phyloP scores from a whole-genome alignment of 2,329 filamentous ascomycete genomes.

The Hypoxylon sp. region DNA sequence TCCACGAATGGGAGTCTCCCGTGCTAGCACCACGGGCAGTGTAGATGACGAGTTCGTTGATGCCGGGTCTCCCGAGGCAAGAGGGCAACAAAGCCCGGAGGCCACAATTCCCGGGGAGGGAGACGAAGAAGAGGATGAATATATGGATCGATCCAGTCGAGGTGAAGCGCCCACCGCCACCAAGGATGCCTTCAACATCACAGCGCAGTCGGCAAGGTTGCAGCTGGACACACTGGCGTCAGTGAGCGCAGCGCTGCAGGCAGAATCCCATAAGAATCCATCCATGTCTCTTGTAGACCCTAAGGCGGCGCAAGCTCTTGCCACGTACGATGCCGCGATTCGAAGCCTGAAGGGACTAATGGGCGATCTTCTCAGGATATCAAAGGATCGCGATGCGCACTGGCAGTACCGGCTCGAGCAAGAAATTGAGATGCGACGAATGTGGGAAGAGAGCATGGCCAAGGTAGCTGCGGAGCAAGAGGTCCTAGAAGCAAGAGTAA shows the following conservation, averaged over 20 bases:
- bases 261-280: slow-evolving; percentile 77
- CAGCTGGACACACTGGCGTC: slow-evolving; percentile 91
- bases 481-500: slow-evolving; percentile 85
- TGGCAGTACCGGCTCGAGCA: slow-evolving; percentile 96
- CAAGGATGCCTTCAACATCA: slow-evolving; percentile 97
- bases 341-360: slow-evolving; percentile 87
- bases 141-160: slow-evolving; percentile 82
- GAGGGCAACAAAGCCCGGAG: slow-evolving; percentile 50
- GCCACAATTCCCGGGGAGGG: slow-evolving; percentile 55
- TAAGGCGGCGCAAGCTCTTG: slow-evolving; percentile 79
- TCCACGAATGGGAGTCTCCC: slow-evolving; percentile 50
- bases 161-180: slow-evolving; percentile 78
- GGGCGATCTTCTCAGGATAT: slow-evolving; percentile 89
- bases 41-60: slow-evolving; percentile 65
- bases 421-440: slow-evolving; percentile 88
- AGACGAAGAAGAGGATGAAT: slow-evolving; percentile 76
- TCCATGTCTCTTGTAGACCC: slow-evolving; percentile 79
- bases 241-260: slow-evolving; percentile 83
- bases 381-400: slow-evolving; percentile 91
- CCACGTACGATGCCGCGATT: slow-evolving; percentile 90
- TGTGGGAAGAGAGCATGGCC: slow-evolving; percentile 99
- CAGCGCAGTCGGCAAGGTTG: slow-evolving; percentile 91
- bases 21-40: slow-evolving; percentile 62
- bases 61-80: slow-evolving; percentile 58
- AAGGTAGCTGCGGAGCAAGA: slow-evolving; percentile 96